phyloP scores from a whole-genome alignment of 1,139 yeast genomes.

The Candida gigantensis region DNA sequence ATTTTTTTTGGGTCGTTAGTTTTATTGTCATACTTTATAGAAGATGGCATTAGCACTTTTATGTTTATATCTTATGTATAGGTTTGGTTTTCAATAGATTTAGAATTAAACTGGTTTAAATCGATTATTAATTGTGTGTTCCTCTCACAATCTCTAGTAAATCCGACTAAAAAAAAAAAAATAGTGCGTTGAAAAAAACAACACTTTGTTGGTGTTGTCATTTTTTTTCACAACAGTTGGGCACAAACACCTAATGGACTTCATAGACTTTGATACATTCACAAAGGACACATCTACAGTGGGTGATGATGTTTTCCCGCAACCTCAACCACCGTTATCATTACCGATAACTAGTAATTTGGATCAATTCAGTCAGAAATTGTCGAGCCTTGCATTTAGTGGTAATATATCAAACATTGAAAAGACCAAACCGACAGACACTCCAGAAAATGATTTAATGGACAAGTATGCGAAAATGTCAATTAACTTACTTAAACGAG shows the following conservation, averaged over 20 bases:
- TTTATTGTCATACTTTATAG: too few species aligned
- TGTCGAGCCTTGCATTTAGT: constrained; percentile 36
- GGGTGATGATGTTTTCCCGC: constrained; percentile 31
- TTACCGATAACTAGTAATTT: constrained; percentile 44
- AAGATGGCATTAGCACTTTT: too few species aligned
- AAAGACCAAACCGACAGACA: constrained; percentile 6
- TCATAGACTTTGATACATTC: constrained; percentile 43
- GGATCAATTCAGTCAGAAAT: constrained; percentile 36
- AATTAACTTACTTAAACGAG: constrained; percentile 21
- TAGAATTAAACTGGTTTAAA: too few species aligned
- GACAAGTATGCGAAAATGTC: constrained; percentile 43
- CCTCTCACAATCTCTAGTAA: too few species aligned
- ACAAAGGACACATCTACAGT: constrained; percentile 15
- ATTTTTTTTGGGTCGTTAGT: too few species aligned
- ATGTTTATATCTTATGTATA: too few species aligned
- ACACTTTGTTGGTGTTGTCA: not conserved
- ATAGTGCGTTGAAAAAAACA: not conserved
- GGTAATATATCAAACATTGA: constrained; percentile 30
- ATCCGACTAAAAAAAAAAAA: constrained; percentile 3
- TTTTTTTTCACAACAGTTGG: not conserved
- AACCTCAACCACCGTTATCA: constrained; percentile 50
- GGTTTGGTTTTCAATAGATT: constrained; percentile 6
- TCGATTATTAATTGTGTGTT: too few species aligned
- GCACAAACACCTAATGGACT: constrained; percentile 38
- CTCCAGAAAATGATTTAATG: constrained; percentile 25